phyloP scores from a whole-genome alignment of 1,139 yeast genomes.

The Pichia sp. region DNA sequence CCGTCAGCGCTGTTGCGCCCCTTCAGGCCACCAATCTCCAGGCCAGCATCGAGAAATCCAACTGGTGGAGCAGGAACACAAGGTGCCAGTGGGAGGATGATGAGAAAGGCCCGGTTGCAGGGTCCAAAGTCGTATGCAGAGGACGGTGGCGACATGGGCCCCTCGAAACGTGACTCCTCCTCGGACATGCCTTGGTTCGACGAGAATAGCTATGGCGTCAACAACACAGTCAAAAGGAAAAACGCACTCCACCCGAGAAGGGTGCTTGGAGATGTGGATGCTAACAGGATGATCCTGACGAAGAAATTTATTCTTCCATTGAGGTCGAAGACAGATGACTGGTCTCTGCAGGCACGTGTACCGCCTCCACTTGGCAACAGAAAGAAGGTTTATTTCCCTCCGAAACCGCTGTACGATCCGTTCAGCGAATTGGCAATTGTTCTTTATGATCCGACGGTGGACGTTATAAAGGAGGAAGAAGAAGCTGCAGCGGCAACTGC shows the following conservation, averaged over 20 bases:
- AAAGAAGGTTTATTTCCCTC: conserved; percentile 64
- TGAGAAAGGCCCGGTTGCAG: conserved; percentile 34
- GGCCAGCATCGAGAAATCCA: conserved; percentile 15
- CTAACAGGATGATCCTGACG: conserved; percentile 23
- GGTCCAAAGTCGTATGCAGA: conserved; percentile 39
- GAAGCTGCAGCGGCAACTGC: conserved; percentile 20
- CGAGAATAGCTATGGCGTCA: conserved; percentile 28
- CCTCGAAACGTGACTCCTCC: conserved; percentile 20
- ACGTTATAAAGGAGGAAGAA: conserved; percentile 36
- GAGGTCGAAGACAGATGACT: conserved; percentile 27
- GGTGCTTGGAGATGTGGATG: conserved; percentile 25
- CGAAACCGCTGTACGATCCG: conserved; percentile 92
- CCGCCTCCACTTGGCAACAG: conserved; percentile 84
- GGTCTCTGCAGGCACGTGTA: conserved; percentile 43
- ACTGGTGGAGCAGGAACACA: conserved; percentile 1
- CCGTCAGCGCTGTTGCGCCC: conserved; percentile 42
- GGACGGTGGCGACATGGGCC: conserved; percentile 25
- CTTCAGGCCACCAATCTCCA: conserved; percentile 33
- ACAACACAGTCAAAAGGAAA: conserved; percentile 26
- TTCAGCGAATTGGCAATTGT: conserved; percentile 91
- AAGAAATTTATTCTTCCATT: conserved; percentile 39
- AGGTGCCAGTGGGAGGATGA: conserved; percentile 12
- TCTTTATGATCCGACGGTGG: conserved; percentile 90
- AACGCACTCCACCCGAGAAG: conserved; percentile 32
- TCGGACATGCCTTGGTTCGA: conserved; percentile 12